Conservation (phyloP, 75 land plant species). For the Ceratopteris richardii region DNA sequence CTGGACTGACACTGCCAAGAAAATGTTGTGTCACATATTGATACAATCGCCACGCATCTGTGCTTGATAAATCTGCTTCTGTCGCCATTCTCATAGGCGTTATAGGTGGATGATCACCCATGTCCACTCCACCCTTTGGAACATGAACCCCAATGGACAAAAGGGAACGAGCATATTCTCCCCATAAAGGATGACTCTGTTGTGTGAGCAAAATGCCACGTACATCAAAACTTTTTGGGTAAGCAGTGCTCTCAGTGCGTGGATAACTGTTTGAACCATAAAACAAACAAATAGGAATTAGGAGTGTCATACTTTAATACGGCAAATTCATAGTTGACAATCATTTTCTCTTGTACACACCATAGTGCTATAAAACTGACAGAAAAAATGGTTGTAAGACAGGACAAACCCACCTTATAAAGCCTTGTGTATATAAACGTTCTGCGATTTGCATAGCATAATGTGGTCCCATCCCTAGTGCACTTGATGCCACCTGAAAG, state of each 20-base stretch:
- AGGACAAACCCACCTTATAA: constrained; percentile 52
- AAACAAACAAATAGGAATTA: constrained; percentile 1
- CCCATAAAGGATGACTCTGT: constrained; percentile 62
- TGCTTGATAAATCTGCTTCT: constrained; percentile 64
- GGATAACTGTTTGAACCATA: constrained; percentile 56
- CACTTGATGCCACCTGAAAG: constrained; percentile 88
- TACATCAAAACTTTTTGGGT: constrained; percentile 88
- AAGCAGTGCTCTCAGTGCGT: constrained; percentile 94
- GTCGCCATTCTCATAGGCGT: constrained; percentile 83
- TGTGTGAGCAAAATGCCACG: constrained; percentile 43
- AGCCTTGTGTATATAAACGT: constrained; percentile 91
- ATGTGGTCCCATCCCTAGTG: constrained; percentile 87
- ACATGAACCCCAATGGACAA: constrained; percentile 49
- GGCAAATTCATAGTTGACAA: no score
- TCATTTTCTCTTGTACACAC: no score
- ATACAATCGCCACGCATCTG: constrained; percentile 87
- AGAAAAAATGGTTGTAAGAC: not conserved
- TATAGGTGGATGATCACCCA: constrained; percentile 96
- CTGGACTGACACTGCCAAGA: constrained; percentile 74
- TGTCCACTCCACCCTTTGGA: constrained; percentile 74
- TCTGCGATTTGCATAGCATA: constrained; percentile 93
- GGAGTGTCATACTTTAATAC: no score
- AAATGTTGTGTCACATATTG: constrained; percentile 91
- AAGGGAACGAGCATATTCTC: constrained; percentile 47
- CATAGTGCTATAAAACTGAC: no score